A percentile compares a stretch with the other conserved stretches of the same genome.
phyloP scores from a whole-genome alignment of 2,329 filamentous ascomycete species.

The Amylocarpus encephaloides region DNA sequence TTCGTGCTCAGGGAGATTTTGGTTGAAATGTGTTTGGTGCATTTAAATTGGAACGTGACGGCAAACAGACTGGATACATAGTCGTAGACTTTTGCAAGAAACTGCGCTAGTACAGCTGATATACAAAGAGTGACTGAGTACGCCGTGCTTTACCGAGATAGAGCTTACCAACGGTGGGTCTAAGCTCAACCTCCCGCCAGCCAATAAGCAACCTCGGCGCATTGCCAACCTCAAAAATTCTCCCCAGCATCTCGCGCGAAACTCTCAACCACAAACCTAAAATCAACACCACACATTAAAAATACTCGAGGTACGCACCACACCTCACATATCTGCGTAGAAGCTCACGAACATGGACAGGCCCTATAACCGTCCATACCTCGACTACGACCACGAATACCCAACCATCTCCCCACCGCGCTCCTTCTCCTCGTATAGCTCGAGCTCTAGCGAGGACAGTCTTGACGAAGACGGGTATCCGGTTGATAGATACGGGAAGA shows the following conservation, averaged over 20 bases:
- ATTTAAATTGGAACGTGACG: too few species aligned
- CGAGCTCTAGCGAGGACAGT: slow-evolving; percentile 2
- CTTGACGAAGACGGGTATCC: slow-evolving; percentile 4
- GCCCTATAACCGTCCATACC: slow-evolving; percentile 15
- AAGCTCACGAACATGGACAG: slow-evolving; percentile 15
- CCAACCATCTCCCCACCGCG: slow-evolving; percentile 3
- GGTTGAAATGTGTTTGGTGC: too few species aligned
- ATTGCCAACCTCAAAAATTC: not conserved
- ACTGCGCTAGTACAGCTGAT: too few species aligned
- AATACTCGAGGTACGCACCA: not conserved
- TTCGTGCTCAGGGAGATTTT: too few species aligned
- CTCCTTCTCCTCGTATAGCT: not conserved
- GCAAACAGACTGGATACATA: too few species aligned
- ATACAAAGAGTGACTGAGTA: too few species aligned
- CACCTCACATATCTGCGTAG: slow-evolving; percentile 9
- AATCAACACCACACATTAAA: not conserved
- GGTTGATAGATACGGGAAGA: not conserved
- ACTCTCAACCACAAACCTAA: not conserved
- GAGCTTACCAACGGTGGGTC: too few species aligned
- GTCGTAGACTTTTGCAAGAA: too few species aligned
- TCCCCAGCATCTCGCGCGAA: slow-evolving; percentile 3
- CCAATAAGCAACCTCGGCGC: not conserved
- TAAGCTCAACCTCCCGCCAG: not conserved
- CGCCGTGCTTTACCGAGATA: too few species aligned
- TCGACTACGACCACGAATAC: slow-evolving; percentile 11